Evolutionary conservation across 2,329 filamentous ascomycete genomes (phyloP).

Genomic region (Aspergillus fructus): DNA sequence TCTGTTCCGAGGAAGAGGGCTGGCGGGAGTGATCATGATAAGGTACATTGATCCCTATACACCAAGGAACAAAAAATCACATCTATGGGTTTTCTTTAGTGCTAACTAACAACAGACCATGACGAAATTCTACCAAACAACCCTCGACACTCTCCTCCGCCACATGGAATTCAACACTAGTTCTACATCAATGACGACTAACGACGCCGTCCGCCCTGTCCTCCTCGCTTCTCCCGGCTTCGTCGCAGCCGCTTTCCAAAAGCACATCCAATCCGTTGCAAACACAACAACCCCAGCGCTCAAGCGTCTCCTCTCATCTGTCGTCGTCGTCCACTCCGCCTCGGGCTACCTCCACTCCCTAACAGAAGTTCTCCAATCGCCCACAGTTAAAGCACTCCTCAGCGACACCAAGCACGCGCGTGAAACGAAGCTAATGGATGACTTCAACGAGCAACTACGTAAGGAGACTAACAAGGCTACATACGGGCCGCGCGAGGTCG

Average conservation of each 20-base stretch:
- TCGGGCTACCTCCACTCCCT: conserved; percentile 85
- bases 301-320: conserved; percentile 68
- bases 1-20: conserved; percentile 49
- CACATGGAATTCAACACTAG: conserved; percentile 69
- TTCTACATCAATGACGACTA: conserved; percentile 36
- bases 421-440: conserved; percentile 81
- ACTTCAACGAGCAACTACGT: conserved; percentile 74
- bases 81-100: not conserved
- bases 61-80: not conserved
- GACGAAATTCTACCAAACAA: conserved; percentile 74
- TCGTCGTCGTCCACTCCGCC: conserved; percentile 74
- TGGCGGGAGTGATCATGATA: conserved; percentile 50
- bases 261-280: conserved; percentile 64
- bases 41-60: conserved; percentile 28
- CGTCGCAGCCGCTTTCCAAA: conserved; percentile 75
- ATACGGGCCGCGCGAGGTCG: conserved; percentile 82
- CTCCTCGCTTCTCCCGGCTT: conserved; percentile 89
- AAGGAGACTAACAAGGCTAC: conserved; percentile 85
- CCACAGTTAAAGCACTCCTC: conserved; percentile 73
- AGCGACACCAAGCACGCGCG: conserved; percentile 84
- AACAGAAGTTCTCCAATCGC: conserved; percentile 80
- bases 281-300: conserved; percentile 57
- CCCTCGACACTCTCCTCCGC: conserved; percentile 71
- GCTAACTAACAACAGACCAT: conserved; percentile 54
- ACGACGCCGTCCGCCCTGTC: conserved; percentile 56